Evolutionary conservation across 129 eudicot genomes (phyloP), one percentile per base, ranked within the genome.

Genomic region (Helianthus tuberosus): DNA sequence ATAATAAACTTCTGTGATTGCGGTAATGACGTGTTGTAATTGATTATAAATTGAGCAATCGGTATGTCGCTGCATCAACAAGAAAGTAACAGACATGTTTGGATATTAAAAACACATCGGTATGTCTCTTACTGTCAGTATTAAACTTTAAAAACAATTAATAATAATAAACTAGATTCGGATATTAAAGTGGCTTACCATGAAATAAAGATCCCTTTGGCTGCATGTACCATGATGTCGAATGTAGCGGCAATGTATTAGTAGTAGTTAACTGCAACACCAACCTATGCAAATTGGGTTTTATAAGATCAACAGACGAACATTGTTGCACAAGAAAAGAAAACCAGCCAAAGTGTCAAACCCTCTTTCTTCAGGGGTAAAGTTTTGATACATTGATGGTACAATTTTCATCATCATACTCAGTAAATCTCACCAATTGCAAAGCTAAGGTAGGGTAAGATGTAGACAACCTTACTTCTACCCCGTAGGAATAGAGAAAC

Each of bases 21-120:
- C 49, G 99, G 99, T 76, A 88, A 80, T 10, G 87, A 61, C 1
- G 82, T 83, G 60, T 94, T 89, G 80, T 80, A 73, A 74, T 83
- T 88, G 59, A 90, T 91, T 67, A 94, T 94, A 76, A 94, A 91
- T 59, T 91, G 96, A 8, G 99, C 94, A 96, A 94, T 94, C 1
- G 99, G 99, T 75, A 94, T 76, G 77, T 94, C 99, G 58, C 97
- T 94, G 89, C 84, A 82, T 69, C 17, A 8, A 70, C 6, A 11
- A 78, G 3, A 76, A 54, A 15, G 1, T 43, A 43, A 10, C 63
- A 69, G 23, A n/a, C 2, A 10, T 13, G 50, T 25, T n/a, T n/a
- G n/a, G n/a, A n/a, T n/a, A n/a, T n/a, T n/a, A n/a, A n/a, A n/a
- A n/a, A n/a, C n/a, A n/a, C n/a, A n/a, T n/a, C n/a, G n/a, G n/a